These are phyloP conservation scores for Kuraishia molischiana DNA, from an alignment of 805 yeast genomes.

Conservation along the genomic window DNA sequence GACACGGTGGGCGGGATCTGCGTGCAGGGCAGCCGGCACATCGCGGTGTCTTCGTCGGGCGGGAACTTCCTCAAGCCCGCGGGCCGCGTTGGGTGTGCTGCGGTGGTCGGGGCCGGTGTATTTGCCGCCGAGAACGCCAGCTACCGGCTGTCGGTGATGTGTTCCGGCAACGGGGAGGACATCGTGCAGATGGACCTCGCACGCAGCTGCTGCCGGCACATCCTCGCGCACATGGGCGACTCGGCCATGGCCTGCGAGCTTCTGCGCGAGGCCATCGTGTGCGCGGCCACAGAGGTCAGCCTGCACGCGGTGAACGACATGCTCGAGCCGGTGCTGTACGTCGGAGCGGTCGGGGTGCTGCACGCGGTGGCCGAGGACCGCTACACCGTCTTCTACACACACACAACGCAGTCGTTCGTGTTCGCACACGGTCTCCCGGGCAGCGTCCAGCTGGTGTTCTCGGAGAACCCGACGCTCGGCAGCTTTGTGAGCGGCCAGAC, in stretches of 20 bases:
- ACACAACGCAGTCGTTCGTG: constrained; percentile 27
- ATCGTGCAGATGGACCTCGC: constrained; percentile 35
- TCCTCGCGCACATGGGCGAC: constrained; percentile 6
- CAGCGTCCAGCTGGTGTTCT: no score
- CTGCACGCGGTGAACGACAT: constrained; percentile 12
- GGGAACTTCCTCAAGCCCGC: constrained; percentile 40
- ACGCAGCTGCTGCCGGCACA: constrained; percentile 14
- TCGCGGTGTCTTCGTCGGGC: constrained; percentile 36
- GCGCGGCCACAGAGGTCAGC: constrained; percentile 5
- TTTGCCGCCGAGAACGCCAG: constrained; percentile 13
- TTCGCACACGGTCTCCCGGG: constrained; percentile 22
- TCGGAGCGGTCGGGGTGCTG: constrained; percentile 14
- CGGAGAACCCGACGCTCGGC: no score
- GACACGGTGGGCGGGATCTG: constrained; percentile 39
- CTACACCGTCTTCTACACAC: constrained; percentile 19
- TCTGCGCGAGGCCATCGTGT: constrained; percentile 8
- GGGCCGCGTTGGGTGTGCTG: constrained; percentile 48
- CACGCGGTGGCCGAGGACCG: neutral
- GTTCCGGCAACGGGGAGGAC: constrained; percentile 53
- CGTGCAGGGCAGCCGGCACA: constrained; percentile 1
- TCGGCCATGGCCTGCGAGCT: constrained; percentile 9
- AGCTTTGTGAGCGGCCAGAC: no score
- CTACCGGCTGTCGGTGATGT: constrained; percentile 20
- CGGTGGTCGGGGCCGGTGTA: constrained; percentile 34
- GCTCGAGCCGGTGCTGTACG: constrained; percentile 9